These are phyloP conservation scores for Cryptococcus depauperatus DNA, from an alignment of 1,284 basidiomycete species.

Conservation along the genomic window DNA sequence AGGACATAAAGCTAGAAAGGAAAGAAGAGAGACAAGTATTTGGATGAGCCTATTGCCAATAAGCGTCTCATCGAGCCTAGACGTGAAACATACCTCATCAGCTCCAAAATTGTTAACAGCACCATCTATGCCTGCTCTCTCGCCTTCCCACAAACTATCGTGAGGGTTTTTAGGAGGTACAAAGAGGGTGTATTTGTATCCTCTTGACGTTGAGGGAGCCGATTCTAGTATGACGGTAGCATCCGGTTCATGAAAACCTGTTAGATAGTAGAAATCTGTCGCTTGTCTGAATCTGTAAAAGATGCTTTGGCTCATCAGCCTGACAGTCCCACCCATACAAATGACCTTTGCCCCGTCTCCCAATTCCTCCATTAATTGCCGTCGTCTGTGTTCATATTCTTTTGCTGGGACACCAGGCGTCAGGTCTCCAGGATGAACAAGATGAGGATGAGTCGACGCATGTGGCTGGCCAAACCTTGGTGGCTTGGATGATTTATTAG, in stretches of 20 bases:
- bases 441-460: constrained; percentile 66
- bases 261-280: constrained; percentile 89
- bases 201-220: constrained; percentile 54
- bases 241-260: constrained; percentile 90
- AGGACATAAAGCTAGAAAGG: constrained; percentile 32
- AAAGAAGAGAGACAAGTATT: constrained; percentile 36
- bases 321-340: constrained; percentile 68
- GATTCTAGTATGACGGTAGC: constrained; percentile 61
- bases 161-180: constrained; percentile 65
- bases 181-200: constrained; percentile 85
- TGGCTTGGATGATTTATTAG: constrained; percentile 53
- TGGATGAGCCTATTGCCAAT: constrained; percentile 33
- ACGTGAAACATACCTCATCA: constrained; percentile 55
- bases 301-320: constrained; percentile 76
- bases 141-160: constrained; percentile 89
- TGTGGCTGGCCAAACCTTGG: constrained; percentile 69
- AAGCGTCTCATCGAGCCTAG: neutral
- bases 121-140: constrained; percentile 59
- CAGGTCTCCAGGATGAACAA: constrained; percentile 61
- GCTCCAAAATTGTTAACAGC: constrained; percentile 61
- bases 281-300: constrained; percentile 94
- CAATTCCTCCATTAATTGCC: constrained; percentile 64
- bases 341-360: constrained; percentile 73
- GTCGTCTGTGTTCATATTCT: constrained; percentile 77
- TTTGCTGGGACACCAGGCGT: constrained; percentile 73